Evolutionary conservation across 345 rosid genomes (phyloP).

Genomic region (Dimocarpus longan): DNA sequence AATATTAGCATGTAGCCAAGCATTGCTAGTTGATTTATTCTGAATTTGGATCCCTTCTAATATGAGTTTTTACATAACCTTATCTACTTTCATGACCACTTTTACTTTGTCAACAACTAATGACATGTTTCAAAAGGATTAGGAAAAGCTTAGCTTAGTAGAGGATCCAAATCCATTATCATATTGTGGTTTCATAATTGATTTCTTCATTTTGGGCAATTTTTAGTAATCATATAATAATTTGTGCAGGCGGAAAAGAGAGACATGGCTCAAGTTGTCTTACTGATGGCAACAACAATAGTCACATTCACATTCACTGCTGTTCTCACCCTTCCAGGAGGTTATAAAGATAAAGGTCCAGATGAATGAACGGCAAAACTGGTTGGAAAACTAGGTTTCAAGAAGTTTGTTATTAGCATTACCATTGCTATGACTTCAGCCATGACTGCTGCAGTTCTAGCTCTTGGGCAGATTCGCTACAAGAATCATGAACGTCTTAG

Average conservation of each 20-base stretch:
- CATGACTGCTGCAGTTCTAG: conserved; percentile 11
- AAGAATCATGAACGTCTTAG: too few species aligned
- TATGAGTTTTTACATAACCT: not conserved
- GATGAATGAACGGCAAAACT: not conserved
- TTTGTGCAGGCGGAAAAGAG: not conserved
- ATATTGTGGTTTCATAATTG: too few species aligned
- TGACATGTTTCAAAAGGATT: too few species aligned
- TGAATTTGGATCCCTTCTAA: too few species aligned
- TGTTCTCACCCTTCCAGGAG: conserved; percentile 11
- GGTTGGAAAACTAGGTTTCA: not conserved
- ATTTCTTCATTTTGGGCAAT: too few species aligned
- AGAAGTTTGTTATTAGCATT: not conserved
- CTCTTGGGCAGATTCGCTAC: conserved; percentile 1
- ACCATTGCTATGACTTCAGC: conserved; percentile 20
- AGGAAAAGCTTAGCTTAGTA: too few species aligned
- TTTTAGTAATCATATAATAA: not conserved
- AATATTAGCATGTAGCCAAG: not conserved
- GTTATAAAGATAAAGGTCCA: not conserved
- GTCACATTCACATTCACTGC: not conserved
- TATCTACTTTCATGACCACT: too few species aligned
- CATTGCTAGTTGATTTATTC: too few species aligned
- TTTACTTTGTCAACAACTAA: too few species aligned
- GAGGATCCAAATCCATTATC: too few species aligned
- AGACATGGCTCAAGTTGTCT: conserved; percentile 20
- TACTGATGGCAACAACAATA: not conserved